Evolutionary conservation across 1,284 basidiomycete species (phyloP), one percentile per base, ranked within the genome.

Genomic region (Thecaphora thlaspeos): DNA sequence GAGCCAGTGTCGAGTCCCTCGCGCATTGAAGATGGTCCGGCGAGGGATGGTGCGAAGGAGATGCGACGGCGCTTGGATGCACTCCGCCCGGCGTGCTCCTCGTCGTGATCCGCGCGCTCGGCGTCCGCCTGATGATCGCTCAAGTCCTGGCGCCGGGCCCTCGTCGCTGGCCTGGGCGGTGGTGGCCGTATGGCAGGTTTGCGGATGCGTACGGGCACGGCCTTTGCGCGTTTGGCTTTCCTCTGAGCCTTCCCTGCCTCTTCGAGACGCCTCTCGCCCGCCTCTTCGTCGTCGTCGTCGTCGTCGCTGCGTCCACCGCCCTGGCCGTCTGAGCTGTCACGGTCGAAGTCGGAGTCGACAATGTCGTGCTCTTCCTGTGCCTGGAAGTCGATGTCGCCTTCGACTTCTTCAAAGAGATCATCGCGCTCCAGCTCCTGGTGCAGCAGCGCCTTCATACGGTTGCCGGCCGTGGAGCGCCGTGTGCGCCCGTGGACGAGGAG

Each of bases 271-370:
- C 58, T 30, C 30, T 70, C 68, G 0, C 58, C 70, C 15, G 51
- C 68, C 10, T 51, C 46, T 17, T 70, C 66, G 24, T 68, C 64
- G 4, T 55, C 48, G 8, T 11, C 50, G 8, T 37, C 37, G 24
- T 68, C 64, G 4, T 55, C 48, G 8, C 14, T 53, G 8, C 26
- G 26, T 10, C 14, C 49, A 3, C 47, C 49, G 3, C 45, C 67
- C 26, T 68, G 61, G 26, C 69, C 73, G 34, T 71, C 62, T 11
- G 60, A 58, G 40, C 61, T 64, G 21, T 61, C 56, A 14, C 59
- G 58, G 44, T 68, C 74, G 46, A 76, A 76, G 49, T 76, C 74
- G 12, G 63, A 68, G 41, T 76, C 74, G 3, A 76, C 61, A 19
- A 64, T 60, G 41, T 75, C 73, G 17, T 68, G 55, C 43, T 68